These are phyloP conservation scores for Botrytis paeoniae DNA, from an alignment of 2,329 filamentous ascomycete genomes.

Conservation along the genomic window DNA sequence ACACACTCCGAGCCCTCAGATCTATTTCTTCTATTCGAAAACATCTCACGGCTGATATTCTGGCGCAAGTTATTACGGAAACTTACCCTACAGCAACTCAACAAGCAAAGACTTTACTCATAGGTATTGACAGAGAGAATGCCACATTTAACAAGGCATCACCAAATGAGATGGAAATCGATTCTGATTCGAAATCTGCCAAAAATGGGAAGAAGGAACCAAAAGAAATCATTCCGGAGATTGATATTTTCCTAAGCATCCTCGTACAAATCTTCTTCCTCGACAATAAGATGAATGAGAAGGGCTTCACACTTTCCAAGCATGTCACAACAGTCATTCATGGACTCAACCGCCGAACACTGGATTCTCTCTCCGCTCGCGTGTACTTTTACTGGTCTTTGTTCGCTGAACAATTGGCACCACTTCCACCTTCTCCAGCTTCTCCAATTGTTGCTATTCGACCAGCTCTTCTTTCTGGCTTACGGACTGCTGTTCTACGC, in stretches of 20 bases:
- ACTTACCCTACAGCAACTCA: slow-evolving; percentile 64
- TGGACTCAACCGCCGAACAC: slow-evolving; percentile 83
- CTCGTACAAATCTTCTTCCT: slow-evolving; percentile 84
- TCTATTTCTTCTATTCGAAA: slow-evolving; percentile 96
- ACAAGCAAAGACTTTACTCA: slow-evolving; percentile 67
- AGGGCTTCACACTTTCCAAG: slow-evolving; percentile 80
- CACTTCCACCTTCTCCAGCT: slow-evolving; percentile 82
- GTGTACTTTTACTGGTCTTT: slow-evolving; percentile 98
- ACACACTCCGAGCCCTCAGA: slow-evolving; percentile 87
- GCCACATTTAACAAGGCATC: slow-evolving; percentile 58
- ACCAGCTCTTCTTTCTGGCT: slow-evolving; percentile 78
- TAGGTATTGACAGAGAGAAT: slow-evolving; percentile 65
- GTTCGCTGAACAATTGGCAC: slow-evolving; percentile 88
- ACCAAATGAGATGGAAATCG: slow-evolving; percentile 69
- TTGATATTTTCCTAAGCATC: slow-evolving; percentile 86
- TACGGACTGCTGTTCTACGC: slow-evolving; percentile 91
- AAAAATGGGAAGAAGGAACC: slow-evolving; percentile 58
- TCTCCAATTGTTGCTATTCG: slow-evolving; percentile 85
- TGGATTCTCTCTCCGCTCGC: slow-evolving; percentile 90
- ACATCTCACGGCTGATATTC: slow-evolving; percentile 76
- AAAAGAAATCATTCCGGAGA: slow-evolving; percentile 80
- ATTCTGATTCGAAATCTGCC: slow-evolving; percentile 58
- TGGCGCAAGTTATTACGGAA: slow-evolving; percentile 76
- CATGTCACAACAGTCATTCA: slow-evolving; percentile 82
- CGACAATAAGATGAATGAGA: slow-evolving; percentile 76